Percentiles rank a stretch among this genome's conserved stretches.
Conservation (phyloP, 768 basidiomycete genomes). For the Tricholoma flavovirens region DNA sequence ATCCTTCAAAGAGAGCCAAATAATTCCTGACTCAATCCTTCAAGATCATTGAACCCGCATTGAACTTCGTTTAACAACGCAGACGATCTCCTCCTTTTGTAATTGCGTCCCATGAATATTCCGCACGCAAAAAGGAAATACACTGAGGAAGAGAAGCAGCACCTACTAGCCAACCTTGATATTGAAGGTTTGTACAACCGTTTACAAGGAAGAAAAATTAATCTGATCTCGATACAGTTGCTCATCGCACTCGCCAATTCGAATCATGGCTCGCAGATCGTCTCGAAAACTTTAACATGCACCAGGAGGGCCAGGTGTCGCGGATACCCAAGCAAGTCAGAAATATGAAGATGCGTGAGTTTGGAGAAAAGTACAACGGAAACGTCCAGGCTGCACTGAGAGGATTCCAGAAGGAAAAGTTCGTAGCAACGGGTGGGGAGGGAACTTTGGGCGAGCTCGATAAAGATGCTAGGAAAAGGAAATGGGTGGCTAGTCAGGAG, state of each 20-base stretch:
- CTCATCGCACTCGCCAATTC: conserved; percentile 69
- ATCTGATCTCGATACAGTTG: conserved; percentile 37
- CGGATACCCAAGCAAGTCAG: conserved; percentile 74
- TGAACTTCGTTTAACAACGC: conserved; percentile 6
- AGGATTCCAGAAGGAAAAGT: conserved; percentile 60
- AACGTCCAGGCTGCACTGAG: conserved; percentile 67
- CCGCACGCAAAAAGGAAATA: conserved; percentile 29
- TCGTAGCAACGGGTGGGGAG: conserved; percentile 45
- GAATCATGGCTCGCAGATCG: conserved; percentile 70
- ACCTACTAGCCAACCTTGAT: conserved; percentile 71
- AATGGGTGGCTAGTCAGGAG: conserved; percentile 68
- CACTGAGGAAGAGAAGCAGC: conserved; percentile 66
- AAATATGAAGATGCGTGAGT: conserved; percentile 67
- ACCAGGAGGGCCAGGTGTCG: conserved; percentile 68
- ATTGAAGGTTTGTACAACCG: conserved; percentile 55
- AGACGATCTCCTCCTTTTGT: conserved; percentile 4
- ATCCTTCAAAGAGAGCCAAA: no score
- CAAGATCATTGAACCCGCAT: no score
- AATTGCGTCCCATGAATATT: conserved; percentile 22
- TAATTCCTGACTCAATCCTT: no score
- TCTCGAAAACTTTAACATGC: conserved; percentile 68
- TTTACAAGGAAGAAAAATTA: background rate
- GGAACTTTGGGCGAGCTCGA: conserved; percentile 54
- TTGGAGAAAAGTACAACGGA: conserved; percentile 72
- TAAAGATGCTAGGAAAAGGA: conserved; percentile 64